phyloP scores from a whole-genome alignment of 1,284 basidiomycete genomes.

The Leccinum glutinopallens region DNA sequence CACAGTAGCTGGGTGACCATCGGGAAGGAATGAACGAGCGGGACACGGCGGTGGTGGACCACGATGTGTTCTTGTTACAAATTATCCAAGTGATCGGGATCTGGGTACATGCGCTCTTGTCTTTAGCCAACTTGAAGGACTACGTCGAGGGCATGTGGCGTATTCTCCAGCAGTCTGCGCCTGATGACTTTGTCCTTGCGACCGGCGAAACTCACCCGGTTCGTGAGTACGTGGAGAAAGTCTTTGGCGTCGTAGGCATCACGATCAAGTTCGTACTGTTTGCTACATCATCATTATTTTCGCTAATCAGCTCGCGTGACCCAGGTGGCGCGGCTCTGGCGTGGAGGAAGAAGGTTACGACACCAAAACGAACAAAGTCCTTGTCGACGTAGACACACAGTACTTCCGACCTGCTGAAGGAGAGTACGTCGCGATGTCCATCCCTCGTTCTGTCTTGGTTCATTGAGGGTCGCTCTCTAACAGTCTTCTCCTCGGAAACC shows the following conservation, averaged over 20 bases:
- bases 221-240: constrained; percentile 85
- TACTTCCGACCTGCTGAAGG: constrained; percentile 94
- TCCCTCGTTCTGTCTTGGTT: constrained; percentile 5
- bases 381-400: constrained; percentile 79
- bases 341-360: constrained; percentile 78
- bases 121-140: constrained; percentile 61
- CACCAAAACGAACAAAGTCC: constrained; percentile 60
- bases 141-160: constrained; percentile 96
- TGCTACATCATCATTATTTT: background rate
- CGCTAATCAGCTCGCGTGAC: background rate
- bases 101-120: constrained; percentile 17
- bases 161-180: constrained; percentile 81
- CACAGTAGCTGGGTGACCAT: constrained; percentile 48
- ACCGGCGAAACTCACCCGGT: constrained; percentile 92
- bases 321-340: constrained; percentile 75
- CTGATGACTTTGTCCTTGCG: constrained; percentile 90
- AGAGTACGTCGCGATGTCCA: constrained; percentile 59
- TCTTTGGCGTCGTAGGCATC: constrained; percentile 71
- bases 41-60: background rate
- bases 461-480: constrained; percentile 14
- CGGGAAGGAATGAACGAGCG: constrained; percentile 26
- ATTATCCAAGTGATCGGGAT: background rate
- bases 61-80: too few relatives aligned
- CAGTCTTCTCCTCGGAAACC: constrained; percentile 79
- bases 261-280: constrained; percentile 54